Percentiles rank a stretch among this genome's conserved stretches.
These are phyloP conservation scores for Exophiala lecanii-corni DNA, from an alignment of 2,329 filamentous ascomycete species.

Conservation along the genomic window DNA sequence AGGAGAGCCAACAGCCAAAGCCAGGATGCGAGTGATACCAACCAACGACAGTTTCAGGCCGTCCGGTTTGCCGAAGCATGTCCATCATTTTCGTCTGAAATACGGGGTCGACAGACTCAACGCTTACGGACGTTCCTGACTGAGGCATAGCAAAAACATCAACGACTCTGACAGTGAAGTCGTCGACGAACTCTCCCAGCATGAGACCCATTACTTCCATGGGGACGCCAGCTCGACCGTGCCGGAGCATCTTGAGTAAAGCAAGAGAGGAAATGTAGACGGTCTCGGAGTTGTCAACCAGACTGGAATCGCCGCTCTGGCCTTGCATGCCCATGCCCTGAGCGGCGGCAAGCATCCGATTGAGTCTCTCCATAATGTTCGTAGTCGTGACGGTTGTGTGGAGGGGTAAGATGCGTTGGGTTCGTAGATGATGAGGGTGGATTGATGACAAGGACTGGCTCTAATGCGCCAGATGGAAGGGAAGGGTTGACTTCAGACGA, in stretches of 20 bases:
- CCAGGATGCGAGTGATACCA: conserved; percentile 99
- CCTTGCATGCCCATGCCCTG: conserved; percentile 55
- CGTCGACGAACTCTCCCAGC: conserved; percentile 97
- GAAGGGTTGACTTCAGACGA: no score
- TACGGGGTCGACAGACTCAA: conserved; percentile 95
- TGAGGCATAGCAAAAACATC: conserved; percentile 99
- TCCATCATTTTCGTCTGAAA: conserved; percentile 99
- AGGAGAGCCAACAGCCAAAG: conserved; percentile 98
- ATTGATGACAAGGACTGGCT: no score
- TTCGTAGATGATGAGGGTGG: background rate
- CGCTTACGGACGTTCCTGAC: conserved; percentile 94
- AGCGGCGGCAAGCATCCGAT: conserved; percentile 76
- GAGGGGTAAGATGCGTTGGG: no score
- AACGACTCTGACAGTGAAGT: conserved; percentile 96
- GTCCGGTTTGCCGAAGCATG: conserved; percentile 94
- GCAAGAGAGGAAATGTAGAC: conserved; percentile 98
- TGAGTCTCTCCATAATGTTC: conserved; percentile 78
- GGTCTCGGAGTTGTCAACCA: conserved; percentile 98
- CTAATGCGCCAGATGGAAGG: no score
- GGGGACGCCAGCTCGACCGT: conserved; percentile 92
- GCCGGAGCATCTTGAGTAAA: conserved; percentile 95
- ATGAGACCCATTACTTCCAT: conserved; percentile 99
- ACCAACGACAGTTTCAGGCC: conserved; percentile 93
- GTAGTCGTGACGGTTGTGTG: background rate
- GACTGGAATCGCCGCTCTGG: conserved; percentile 67